These are phyloP conservation scores for Camptophora hylomeconis DNA, from an alignment of 2,329 filamentous ascomycete genomes.

Conservation along the genomic window DNA sequence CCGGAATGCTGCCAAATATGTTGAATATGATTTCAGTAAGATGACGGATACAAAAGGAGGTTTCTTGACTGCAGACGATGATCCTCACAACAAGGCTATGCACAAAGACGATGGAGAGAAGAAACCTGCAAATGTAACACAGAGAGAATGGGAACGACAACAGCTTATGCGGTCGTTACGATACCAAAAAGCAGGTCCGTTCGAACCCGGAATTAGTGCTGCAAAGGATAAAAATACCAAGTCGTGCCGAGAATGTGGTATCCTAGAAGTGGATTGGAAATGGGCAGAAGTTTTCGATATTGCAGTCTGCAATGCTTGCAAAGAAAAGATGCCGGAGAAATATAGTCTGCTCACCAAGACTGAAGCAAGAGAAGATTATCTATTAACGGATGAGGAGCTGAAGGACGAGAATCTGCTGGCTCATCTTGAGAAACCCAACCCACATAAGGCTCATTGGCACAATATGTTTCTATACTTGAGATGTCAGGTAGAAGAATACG, in stretches of 20 bases:
- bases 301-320: conserved; percentile 68
- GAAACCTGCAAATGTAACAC: conserved; percentile 76
- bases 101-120: conserved; percentile 44
- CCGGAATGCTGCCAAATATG: conserved; percentile 67
- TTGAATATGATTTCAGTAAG: conserved; percentile 95
- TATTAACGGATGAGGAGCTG: conserved; percentile 89
- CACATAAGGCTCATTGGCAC: conserved; percentile 91
- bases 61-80: conserved; percentile 81
- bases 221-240: conserved; percentile 51
- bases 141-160: conserved; percentile 80
- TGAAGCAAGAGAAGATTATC: conserved; percentile 87
- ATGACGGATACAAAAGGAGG: conserved; percentile 98
- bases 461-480: conserved; percentile 97
- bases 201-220: conserved; percentile 76
- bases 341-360: conserved; percentile 95
- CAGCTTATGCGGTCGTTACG: conserved; percentile 62
- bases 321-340: conserved; percentile 79
- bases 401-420: conserved; percentile 76
- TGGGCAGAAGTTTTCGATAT: conserved; percentile 78
- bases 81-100: conserved; percentile 74
- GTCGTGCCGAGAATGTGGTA: conserved; percentile 71
- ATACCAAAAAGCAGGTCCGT: conserved; percentile 65
- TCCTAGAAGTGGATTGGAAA: conserved; percentile 82
- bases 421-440: conserved; percentile 79
- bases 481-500: conserved; percentile 89